Conservation (phyloP, 139 green algal species). For the Chlorokybus atmophyticus region DNA sequence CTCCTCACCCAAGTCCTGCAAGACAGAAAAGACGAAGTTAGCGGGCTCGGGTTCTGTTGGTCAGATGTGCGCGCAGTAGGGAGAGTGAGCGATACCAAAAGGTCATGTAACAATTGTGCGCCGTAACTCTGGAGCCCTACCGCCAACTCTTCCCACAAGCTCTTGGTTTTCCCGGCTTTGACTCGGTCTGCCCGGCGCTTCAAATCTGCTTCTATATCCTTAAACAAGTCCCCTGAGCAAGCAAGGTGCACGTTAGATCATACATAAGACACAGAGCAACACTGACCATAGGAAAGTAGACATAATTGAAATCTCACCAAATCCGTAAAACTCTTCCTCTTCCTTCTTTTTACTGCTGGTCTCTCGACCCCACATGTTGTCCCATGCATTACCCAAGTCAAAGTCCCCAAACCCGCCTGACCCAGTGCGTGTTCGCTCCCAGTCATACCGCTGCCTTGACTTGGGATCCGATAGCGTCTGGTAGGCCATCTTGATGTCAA, state of each 20-base stretch:
- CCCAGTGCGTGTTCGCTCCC: neutral
- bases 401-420: constrained; percentile 8
- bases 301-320: constrained; percentile 5
- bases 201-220: constrained; percentile 17
- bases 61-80: neutral
- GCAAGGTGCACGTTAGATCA: too few relatives aligned
- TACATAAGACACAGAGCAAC: too few relatives aligned
- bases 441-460: constrained; percentile 3
- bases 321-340: constrained; percentile 13
- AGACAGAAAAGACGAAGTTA: too few relatives aligned
- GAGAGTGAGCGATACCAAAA: neutral
- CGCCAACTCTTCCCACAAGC: constrained; percentile 22
- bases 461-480: constrained; percentile 17
- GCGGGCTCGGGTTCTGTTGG: too few relatives aligned
- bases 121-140: too few relatives aligned
- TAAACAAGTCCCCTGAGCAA: constrained; percentile 16
- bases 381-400: constrained; percentile 5
- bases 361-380: too few relatives aligned
- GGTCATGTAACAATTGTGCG: constrained; percentile 3
- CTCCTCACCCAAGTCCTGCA: constrained; percentile 25
- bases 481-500: constrained; percentile 21
- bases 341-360: neutral
- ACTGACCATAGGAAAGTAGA: too few relatives aligned
- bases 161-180: constrained; percentile 10
- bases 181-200: neutral